Evolutionary conservation across 2,329 filamentous ascomycete genomes (phyloP), one percentile per base, ranked within the genome.

Genomic region (Ceratocystiopsis sp.): DNA sequence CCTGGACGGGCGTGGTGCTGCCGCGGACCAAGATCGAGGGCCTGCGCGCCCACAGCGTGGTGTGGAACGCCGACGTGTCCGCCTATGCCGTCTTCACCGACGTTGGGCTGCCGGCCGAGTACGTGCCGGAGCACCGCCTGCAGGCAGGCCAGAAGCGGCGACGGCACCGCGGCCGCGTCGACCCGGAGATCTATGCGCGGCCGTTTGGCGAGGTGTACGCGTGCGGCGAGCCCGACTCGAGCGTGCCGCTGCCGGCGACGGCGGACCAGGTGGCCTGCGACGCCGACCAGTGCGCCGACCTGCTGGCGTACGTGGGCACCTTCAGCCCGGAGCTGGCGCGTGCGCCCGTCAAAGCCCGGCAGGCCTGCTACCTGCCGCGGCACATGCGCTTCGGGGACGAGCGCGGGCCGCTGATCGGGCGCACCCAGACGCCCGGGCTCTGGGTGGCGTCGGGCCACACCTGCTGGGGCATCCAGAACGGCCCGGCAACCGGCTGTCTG

Each of bases 401-500:
- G 57, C 63, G 61, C 35, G 77, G 75, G 0, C 89, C 91, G 6
- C 60, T 96, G 41, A 71, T 96, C 19, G 91, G 91, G 0, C 65
- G 69, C 42, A 87, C 86, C 9, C 71, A 72, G 2, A 74, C 80
- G 0, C 72, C 75, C 8, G 86, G 87, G 0, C 54, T 96, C 37
- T 79, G 81, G 58, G 67, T 96, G 46, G 91, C 91, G 0, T 73
- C 84, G 0, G 91, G 91, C 0, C 91, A 98, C 65, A 94, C 86
- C 2, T 96, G 89, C 63, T 98, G 91, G 91, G 91, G 91, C 0
- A 94, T 98, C 18, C 89, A 96, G 63, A 96, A 98, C 62, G 85
- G 78, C 1, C 87, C 89, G 1, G 91, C 72, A 1, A 96, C 89
- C 9, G 84, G 84, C 4, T 84, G 79, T 61, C 59, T 89, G 35